Evolutionary conservation across 441 rosid species (phyloP), one percentile per base, ranked within the genome.

Genomic region (Populus hybrid): DNA sequence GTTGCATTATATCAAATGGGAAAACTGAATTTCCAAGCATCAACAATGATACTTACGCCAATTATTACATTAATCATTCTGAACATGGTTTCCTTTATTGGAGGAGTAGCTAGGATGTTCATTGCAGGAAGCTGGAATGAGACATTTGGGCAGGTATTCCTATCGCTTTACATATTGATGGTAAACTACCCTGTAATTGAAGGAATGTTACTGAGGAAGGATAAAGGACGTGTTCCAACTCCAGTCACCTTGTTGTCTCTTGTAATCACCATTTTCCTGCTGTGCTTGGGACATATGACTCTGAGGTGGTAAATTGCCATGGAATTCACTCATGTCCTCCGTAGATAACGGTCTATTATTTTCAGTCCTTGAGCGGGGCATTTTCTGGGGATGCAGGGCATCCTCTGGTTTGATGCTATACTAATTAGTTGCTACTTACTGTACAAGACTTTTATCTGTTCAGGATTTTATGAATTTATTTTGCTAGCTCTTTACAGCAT

Each of bases 171-270:
- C 70, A 73, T 88, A 24, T 59, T 88, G 64, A 35, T 63, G 0
- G 21, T 79, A 50, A 80, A 82, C 66, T 84, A 81, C 26, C 77
- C 87, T 1, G 35, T 86, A 9, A 68, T 85, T 78, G 89, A 86
- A 82, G 89, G 87, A 40, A 82, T 86, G 82, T n/a, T 78, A 3
- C 5, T 84, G 1, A 83, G 89, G 78, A 83, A 78, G 78, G 89
- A 88, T 79, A 81, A 76, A 30, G 88, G 87, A 9, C 70, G 86
- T 2, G 81, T 85, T 74, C 78, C 87, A 20, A 38, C 74, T 28
- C 65, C 65, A 8, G 82, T 85, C 20, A 77, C 85, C 10, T 12
- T 71, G 0, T 67, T 79, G 5, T 86, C 87, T 1, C 69, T 32
- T 36, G 1, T 75, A 6, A 53, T 53, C 61, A 53, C 61, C 61